These are phyloP conservation scores for Lentinula sp. DNA, from an alignment of 768 basidiomycete species.

Conservation along the genomic window DNA sequence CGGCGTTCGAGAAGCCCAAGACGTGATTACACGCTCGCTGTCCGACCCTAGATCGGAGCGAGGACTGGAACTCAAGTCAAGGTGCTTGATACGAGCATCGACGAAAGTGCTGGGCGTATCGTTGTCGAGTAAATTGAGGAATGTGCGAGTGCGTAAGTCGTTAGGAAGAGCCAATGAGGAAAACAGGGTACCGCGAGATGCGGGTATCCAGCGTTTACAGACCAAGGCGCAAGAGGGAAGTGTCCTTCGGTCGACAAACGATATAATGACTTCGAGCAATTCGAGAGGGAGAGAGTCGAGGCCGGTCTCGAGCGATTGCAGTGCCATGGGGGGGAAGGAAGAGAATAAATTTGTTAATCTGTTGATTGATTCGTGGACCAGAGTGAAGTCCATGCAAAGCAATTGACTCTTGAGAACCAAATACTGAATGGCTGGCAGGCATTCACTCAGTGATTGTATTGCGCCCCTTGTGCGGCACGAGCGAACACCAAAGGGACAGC, in stretches of 20 bases:
- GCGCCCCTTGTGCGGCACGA: too few species aligned
- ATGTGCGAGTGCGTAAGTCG: not conserved
- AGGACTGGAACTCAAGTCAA: not conserved
- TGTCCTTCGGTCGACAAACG: not conserved
- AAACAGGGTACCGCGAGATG: not conserved
- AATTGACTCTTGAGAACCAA: too few species aligned
- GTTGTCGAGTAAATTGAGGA: constrained; percentile 4
- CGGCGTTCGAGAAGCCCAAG: constrained; percentile 2
- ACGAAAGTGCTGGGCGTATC: not conserved
- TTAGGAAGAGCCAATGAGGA: not conserved
- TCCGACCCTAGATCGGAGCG: not conserved
- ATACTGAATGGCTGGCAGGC: too few species aligned
- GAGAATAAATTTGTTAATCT: not conserved
- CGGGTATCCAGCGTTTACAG: constrained; percentile 1
- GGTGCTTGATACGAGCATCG: not conserved
- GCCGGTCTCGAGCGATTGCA: not conserved
- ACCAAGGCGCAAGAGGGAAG: not conserved
- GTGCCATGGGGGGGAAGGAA: not conserved
- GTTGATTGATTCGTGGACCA: not conserved
- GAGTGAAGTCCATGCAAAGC: not conserved
- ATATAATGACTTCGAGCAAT: constrained; percentile 1
- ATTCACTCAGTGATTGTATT: too few species aligned
- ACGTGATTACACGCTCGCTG: constrained; percentile 1
- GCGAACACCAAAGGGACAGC: too few species aligned
- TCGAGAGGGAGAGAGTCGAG: constrained; percentile 7